Percentiles rank a stretch among this genome's conserved stretches.
Evolutionary conservation across 2,329 filamentous ascomycete genomes (phyloP).

Genomic region (Thelonectria discophora): DNA sequence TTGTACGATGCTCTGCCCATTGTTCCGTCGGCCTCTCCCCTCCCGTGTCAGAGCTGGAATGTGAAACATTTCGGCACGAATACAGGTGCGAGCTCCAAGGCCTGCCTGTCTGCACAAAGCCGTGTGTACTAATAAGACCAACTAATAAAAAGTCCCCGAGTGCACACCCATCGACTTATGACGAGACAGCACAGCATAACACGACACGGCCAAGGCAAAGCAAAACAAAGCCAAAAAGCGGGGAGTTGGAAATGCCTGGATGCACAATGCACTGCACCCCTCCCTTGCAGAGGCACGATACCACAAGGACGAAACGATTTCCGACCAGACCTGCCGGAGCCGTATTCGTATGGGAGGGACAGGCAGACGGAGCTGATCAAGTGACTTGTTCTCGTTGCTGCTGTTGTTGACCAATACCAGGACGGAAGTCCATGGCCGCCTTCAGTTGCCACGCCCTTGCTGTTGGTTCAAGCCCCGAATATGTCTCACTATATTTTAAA

Average conservation of each 20-base stretch:
- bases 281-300: neutral
- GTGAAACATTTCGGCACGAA: neutral
- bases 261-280: neutral
- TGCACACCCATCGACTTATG: neutral
- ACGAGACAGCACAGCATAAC: neutral
- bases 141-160: neutral
- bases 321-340: slow-evolving; percentile 31
- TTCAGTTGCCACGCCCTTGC: slow-evolving; percentile 2
- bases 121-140: neutral
- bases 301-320: slow-evolving; percentile 12
- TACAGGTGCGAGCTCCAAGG: neutral
- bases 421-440: slow-evolving; percentile 11
- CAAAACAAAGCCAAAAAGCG: neutral
- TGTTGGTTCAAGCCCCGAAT: neutral
- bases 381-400: slow-evolving; percentile 6
- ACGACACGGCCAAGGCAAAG: neutral
- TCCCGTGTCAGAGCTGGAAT: neutral
- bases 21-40: neutral
- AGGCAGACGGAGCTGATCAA: slow-evolving; percentile 16
- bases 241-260: neutral
- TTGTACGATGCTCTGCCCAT: neutral
- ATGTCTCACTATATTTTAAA: neutral
- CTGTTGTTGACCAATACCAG: neutral
- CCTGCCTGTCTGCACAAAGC: neutral
- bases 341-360: slow-evolving; percentile 33